A percentile compares a stretch with the other conserved stretches of the same genome.
phyloP scores from a whole-genome alignment of 495 filamentous ascomycete genomes.

The Penicillium waksmanii region DNA sequence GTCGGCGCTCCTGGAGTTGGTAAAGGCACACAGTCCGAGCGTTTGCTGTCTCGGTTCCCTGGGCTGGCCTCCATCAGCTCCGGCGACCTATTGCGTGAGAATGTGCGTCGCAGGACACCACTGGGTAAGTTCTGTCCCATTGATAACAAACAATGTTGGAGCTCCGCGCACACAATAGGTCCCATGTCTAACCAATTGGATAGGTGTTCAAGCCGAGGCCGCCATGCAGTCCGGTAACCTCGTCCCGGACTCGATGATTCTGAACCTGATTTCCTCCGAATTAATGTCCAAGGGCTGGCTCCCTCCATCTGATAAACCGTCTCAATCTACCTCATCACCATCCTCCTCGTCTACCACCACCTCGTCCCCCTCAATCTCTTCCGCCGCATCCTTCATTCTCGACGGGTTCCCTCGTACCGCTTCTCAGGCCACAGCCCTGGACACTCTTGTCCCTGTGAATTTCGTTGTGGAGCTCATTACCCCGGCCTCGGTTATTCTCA shows the following conservation, averaged over 20 bases:
- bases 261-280: conserved; percentile 88
- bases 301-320: conserved; percentile 25
- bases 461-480: conserved; percentile 68
- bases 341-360: conserved; percentile 16
- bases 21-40: conserved; percentile 93
- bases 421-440: conserved; percentile 74
- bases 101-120: conserved; percentile 85
- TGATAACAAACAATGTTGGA: neutral
- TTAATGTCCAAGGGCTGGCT: conserved; percentile 85
- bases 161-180: neutral
- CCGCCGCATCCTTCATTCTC: conserved; percentile 87
- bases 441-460: conserved; percentile 85
- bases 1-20: conserved; percentile 91
- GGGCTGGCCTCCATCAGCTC: conserved; percentile 91
- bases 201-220: conserved; percentile 85
- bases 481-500: conserved; percentile 73
- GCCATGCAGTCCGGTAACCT: conserved; percentile 83
- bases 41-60: conserved; percentile 82
- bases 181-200: conserved; percentile 3
- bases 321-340: conserved; percentile 17
- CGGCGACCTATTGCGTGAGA: conserved; percentile 86
- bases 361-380: conserved; percentile 59
- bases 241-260: conserved; percentile 87
- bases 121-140: conserved; percentile 62
- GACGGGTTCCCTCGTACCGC: conserved; percentile 95